phyloP scores from a whole-genome alignment of 164 flowering plant species.

The Chimonanthus salicifolius region DNA sequence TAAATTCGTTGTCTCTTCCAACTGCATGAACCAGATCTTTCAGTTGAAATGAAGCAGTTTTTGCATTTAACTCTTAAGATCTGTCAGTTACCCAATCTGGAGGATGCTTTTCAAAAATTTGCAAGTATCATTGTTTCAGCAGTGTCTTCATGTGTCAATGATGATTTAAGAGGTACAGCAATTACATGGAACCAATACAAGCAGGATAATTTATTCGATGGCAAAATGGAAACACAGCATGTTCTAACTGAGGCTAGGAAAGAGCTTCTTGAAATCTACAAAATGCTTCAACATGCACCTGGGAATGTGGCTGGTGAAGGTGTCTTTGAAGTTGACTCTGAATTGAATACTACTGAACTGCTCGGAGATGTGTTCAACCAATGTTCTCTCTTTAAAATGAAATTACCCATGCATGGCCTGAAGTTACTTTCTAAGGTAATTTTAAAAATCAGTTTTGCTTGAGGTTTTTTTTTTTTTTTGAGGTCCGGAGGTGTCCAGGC shows the following conservation, averaged over 20 bases:
- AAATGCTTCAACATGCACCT: slow-evolving; percentile 32
- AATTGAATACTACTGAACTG: slow-evolving; percentile 41
- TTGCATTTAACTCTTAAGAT: slow-evolving; percentile 47
- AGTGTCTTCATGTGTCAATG: slow-evolving; percentile 40
- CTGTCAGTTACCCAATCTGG: slow-evolving; percentile 37
- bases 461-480: not conserved
- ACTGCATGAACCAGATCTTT: slow-evolving; percentile 40
- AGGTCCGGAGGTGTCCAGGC: too few relatives aligned
- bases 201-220: slow-evolving; percentile 10
- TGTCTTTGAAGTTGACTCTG: slow-evolving; percentile 45
- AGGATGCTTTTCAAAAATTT: slow-evolving; percentile 30
- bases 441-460: not conserved
- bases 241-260: slow-evolving; percentile 44
- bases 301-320: slow-evolving; percentile 24
- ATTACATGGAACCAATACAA: slow-evolving; percentile 21
- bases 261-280: slow-evolving; percentile 51
- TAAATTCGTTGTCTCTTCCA: slow-evolving; percentile 40
- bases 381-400: slow-evolving; percentile 27
- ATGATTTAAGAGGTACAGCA: slow-evolving; percentile 24
- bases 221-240: slow-evolving; percentile 19
- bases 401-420: slow-evolving; percentile 24
- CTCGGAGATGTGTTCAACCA: slow-evolving; percentile 48
- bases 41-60: slow-evolving; percentile 50
- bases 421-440: slow-evolving; percentile 53
- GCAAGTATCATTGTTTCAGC: slow-evolving; percentile 43